These are phyloP conservation scores for Kalmanozyma brasiliensis DNA, from an alignment of 1,284 basidiomycete species.

Conservation along the genomic window DNA sequence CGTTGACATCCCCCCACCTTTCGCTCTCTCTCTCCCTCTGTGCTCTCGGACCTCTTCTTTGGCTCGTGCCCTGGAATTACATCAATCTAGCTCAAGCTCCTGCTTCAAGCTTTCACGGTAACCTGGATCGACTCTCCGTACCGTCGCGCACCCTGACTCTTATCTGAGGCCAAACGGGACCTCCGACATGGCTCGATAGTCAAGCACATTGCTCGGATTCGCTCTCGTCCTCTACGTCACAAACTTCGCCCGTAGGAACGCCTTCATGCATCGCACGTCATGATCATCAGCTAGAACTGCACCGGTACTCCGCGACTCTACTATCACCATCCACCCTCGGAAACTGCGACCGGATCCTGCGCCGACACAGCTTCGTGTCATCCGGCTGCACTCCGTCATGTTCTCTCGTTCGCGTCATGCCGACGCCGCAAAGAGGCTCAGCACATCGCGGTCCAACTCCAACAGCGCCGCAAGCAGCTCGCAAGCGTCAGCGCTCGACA, in stretches of 20 bases:
- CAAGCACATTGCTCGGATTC: background rate
- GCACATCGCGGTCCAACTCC: constrained; percentile 6
- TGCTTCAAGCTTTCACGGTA: background rate
- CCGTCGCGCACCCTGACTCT: too few species aligned
- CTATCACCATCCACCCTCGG: constrained; percentile 1
- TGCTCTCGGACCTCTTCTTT: too few species aligned
- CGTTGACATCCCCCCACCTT: too few species aligned
- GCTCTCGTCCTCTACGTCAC: too few species aligned
- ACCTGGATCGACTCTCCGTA: too few species aligned
- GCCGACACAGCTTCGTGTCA: too few species aligned
- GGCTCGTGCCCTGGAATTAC: too few species aligned
- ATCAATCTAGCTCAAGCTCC: too few species aligned
- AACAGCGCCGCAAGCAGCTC: constrained; percentile 2
- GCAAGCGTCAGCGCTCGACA: background rate
- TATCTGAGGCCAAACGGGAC: background rate
- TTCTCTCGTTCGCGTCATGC: constrained; percentile 24
- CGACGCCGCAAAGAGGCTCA: constrained; percentile 29
- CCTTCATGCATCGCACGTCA: background rate
- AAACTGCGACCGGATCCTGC: constrained; percentile 6
- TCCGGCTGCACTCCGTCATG: constrained; percentile 6
- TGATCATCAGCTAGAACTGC: background rate
- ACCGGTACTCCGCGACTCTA: background rate
- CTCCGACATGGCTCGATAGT: constrained; percentile 16
- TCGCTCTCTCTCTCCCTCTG: too few species aligned
- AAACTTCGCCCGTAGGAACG: too few species aligned